A percentile compares a stretch with the other conserved stretches of the same genome.
These are phyloP conservation scores for Clarireedia paspali DNA, from an alignment of 2,329 filamentous ascomycete species.

Conservation along the genomic window DNA sequence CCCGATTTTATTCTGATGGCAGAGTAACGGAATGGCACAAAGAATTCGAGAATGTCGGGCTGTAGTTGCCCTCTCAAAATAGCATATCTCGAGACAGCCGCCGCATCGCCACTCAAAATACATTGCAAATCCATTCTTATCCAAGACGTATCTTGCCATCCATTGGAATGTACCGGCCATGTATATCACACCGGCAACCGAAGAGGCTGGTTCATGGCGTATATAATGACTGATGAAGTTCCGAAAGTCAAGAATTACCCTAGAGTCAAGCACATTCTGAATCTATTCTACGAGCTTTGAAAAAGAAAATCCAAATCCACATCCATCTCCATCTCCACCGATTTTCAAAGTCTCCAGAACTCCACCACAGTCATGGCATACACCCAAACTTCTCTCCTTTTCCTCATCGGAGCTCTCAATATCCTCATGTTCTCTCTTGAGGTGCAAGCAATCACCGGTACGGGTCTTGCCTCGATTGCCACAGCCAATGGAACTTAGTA, in stretches of 20 bases:
- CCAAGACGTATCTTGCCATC: neutral
- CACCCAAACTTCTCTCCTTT: neutral
- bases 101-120: neutral
- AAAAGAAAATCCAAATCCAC: too few species aligned
- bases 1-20: neutral
- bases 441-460: neutral
- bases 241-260: too few species aligned
- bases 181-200: too few species aligned
- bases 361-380: neutral
- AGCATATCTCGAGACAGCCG: neutral
- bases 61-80: neutral
- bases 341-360: neutral
- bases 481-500: conserved; percentile 5
- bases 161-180: neutral
- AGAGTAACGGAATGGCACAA: neutral
- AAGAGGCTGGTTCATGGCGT: too few species aligned
- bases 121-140: neutral
- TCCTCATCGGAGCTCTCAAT: neutral
- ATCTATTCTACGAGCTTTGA: too few species aligned
- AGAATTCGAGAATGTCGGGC: neutral
- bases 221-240: too few species aligned
- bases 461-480: neutral
- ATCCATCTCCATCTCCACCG: neutral
- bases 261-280: too few species aligned
- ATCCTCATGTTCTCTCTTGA: neutral